Evolutionary conservation across 495 filamentous ascomycete species (phyloP).

Genomic region (Haplographium delicatum): DNA sequence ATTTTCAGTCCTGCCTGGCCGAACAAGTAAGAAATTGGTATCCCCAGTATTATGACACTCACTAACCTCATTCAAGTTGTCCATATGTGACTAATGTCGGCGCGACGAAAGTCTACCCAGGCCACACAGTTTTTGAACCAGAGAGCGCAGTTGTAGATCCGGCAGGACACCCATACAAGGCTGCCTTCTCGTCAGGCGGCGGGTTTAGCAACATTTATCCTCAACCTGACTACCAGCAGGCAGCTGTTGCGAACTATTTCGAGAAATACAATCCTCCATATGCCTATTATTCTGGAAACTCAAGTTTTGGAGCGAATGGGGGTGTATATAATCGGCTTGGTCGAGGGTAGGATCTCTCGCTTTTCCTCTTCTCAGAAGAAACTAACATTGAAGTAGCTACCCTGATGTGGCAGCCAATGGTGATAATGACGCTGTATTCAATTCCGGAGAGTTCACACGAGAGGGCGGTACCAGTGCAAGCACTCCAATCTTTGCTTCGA

Average conservation of each 20-base stretch:
- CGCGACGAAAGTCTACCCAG: constrained; percentile 30
- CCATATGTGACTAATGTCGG: constrained; percentile 38
- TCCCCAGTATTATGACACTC: constrained; percentile 32
- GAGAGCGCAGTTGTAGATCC: constrained; percentile 27
- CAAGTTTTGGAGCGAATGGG: constrained; percentile 49
- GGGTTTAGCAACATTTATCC: constrained; percentile 66
- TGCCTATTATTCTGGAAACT: constrained; percentile 41
- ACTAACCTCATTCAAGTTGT: constrained; percentile 32
- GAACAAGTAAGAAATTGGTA: constrained; percentile 16
- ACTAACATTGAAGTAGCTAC: constrained; percentile 45
- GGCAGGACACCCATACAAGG: constrained; percentile 12
- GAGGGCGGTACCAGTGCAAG: constrained; percentile 48
- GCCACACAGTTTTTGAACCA: constrained; percentile 23
- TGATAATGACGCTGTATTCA: constrained; percentile 48
- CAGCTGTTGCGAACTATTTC: constrained; percentile 47
- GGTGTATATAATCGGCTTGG: constrained; percentile 37
- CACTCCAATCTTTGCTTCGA: constrained; percentile 34
- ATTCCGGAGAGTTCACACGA: constrained; percentile 33
- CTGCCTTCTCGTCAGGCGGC: constrained; percentile 45
- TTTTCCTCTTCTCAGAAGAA: not conserved
- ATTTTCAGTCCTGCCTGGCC: constrained; percentile 18
- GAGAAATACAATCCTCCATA: constrained; percentile 34
- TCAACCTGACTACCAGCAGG: constrained; percentile 50
- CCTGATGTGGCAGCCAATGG: constrained; percentile 62
- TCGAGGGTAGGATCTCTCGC: constrained; percentile 3